Evolutionary conservation across 164 flowering plant genomes (phyloP), one percentile per base, ranked within the genome.

Genomic region (Berberis thunbergii): DNA sequence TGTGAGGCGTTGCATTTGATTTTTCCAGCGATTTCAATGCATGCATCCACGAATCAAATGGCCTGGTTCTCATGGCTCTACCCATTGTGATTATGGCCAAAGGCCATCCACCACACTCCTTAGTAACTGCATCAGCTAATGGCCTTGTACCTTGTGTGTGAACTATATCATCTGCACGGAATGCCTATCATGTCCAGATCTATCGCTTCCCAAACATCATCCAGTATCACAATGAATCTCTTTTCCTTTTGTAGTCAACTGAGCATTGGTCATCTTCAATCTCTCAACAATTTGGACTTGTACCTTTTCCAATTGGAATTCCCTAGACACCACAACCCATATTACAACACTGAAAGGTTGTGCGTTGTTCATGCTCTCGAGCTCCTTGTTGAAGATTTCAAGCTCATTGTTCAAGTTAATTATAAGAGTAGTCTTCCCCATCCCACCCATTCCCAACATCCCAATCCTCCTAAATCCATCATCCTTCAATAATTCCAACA

Each of bases 141-240:
- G 40, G 6, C 40, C 45, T 41, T 1, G 49, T 43, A 13, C 9
- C 57, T 2, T 41, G 41, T 2, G 6, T 41, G 1, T 10, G 38
- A 42, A 41, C 54, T 12, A 49, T 60, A 2, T 50, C 69, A 54
- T 59, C 39, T 3, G 43, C 26, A 57, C 38, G 76, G 79, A 43
- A 76, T 38, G 7, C 79, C 76, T 12, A 76, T 40, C n/a, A 3
- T 6, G n/a, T 72, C 73, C 69, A 75, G 61, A 26, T 26, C 26
- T 26, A 26, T 26, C 26, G 26, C 26, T 26, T 26, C 26, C 26
- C 26, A 26, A 26, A 26, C 26, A 26, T 26, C 26, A 26, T 26
- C 26, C 26, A 26, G 26, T 26, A 26, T 26, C 26, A 26, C 42
- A 56, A 55, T 42, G 72, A 60, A 39, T 12, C 45, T 63, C 7